These are phyloP conservation scores for Trametes cubensis DNA, from an alignment of 768 basidiomycete species.

Conservation along the genomic window DNA sequence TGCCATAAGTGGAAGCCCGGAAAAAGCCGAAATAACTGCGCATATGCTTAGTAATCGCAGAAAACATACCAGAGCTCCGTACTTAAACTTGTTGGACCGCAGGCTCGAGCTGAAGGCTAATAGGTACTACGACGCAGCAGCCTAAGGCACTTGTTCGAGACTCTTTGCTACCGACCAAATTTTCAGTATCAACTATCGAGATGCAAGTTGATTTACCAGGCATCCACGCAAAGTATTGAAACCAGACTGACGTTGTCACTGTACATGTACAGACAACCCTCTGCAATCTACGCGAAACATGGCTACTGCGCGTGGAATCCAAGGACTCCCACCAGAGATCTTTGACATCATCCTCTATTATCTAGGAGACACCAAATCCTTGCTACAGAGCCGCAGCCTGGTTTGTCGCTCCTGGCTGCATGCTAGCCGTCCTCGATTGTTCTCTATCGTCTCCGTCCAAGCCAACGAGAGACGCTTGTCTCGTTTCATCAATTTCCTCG, in stretches of 20 bases:
- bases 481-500: conserved; percentile 1
- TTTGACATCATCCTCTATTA: conserved; percentile 11
- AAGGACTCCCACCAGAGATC: conserved; percentile 9
- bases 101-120: no score
- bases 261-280: background rate
- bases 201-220: no score
- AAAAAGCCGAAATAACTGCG: no score
- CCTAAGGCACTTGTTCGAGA: no score
- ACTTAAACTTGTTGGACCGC: no score
- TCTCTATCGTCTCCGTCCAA: conserved; percentile 8
- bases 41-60: no score
- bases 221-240: no score
- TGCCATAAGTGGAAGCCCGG: no score
- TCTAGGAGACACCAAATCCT: conserved; percentile 3
- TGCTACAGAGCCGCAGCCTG: conserved; percentile 11
- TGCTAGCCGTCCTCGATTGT: conserved; percentile 5
- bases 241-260: background rate
- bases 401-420: conserved; percentile 10
- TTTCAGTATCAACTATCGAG: no score
- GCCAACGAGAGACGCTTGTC: conserved; percentile 3
- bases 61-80: no score
- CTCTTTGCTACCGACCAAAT: no score
- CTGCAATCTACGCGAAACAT: background rate
- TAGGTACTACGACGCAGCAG: no score
- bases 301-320: background rate